phyloP scores from a whole-genome alignment of 805 yeast genomes.

The Starmerella khaoyaiensis region DNA sequence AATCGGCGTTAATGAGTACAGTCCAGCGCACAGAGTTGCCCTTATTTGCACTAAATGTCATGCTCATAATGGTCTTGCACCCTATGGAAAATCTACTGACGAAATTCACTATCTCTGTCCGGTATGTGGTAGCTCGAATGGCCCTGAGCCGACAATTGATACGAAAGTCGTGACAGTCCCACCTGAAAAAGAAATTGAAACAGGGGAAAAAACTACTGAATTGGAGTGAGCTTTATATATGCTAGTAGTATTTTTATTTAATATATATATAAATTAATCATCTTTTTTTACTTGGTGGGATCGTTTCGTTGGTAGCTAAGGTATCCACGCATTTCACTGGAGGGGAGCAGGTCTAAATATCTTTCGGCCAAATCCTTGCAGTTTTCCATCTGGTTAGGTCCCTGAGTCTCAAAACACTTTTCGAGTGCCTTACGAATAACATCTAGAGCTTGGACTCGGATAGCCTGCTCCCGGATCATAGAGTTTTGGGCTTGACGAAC shows the following conservation, averaged over 20 bases:
- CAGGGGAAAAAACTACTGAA: not conserved
- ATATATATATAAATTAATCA: too few relatives aligned
- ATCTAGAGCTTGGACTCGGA: conserved; percentile 53
- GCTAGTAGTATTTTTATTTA: not conserved
- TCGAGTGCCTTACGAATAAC: conserved; percentile 62
- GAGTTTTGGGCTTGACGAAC: conserved; percentile 65
- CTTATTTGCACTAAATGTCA: conserved; percentile 55
- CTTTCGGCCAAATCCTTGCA: conserved; percentile 59
- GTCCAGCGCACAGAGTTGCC: conserved; percentile 51
- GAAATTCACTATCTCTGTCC: conserved; percentile 51
- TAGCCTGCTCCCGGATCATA: conserved; percentile 67
- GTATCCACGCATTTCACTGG: conserved; percentile 56
- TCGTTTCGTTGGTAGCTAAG: conserved; percentile 83
- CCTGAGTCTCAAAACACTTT: conserved; percentile 49
- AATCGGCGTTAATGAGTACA: conserved; percentile 52
- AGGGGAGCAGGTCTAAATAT: conserved; percentile 64
- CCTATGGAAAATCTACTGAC: conserved; percentile 46
- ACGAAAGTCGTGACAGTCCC: not conserved
- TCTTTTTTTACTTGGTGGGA: conserved; percentile 45
- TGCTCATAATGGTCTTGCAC: conserved; percentile 70
- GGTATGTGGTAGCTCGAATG: conserved; percentile 37
- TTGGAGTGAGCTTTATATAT: too few relatives aligned
- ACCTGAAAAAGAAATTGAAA: not conserved
- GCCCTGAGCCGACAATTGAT: not conserved
- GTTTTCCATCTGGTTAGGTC: conserved; percentile 61